These are phyloP conservation scores for Candida frijolesensis DNA, from an alignment of 1,139 yeast genomes.

Conservation along the genomic window DNA sequence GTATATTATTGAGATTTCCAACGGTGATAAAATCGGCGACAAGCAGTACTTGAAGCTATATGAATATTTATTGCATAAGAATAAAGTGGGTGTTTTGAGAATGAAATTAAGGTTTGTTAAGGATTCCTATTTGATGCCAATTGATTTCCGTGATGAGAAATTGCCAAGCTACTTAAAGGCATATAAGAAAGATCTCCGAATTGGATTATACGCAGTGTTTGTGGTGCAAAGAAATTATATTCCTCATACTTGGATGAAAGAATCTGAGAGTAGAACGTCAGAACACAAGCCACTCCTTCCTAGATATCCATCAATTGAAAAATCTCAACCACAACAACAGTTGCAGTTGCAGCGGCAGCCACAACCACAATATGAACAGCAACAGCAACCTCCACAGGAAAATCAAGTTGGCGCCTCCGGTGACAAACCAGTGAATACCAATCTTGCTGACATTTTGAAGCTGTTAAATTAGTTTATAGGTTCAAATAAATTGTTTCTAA, in stretches of 20 bases:
- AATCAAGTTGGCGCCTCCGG: too few relatives aligned
- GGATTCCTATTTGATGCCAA: conserved; percentile 64
- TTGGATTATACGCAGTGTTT: conserved; percentile 46
- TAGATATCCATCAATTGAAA: not conserved
- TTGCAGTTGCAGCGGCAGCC: not conserved
- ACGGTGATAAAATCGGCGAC: conserved; percentile 2
- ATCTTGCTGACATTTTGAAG: not conserved
- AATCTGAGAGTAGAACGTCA: not conserved
- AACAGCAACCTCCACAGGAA: not conserved
- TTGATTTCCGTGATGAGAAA: conserved; percentile 30
- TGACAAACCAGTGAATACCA: too few relatives aligned
- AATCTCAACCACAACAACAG: not conserved
- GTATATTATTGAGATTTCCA: conserved; percentile 47
- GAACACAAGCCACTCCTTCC: not conserved
- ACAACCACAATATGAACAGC: not conserved
- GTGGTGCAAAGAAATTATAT: conserved; percentile 48
- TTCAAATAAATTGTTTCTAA: too few relatives aligned
- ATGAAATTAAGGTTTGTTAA: conserved; percentile 54
- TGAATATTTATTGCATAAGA: conserved; percentile 50
- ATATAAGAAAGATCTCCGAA: conserved; percentile 18
- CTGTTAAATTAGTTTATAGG: not conserved
- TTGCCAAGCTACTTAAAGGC: conserved; percentile 31
- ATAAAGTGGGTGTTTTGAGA: conserved; percentile 62
- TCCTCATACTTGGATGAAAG: conserved; percentile 17
- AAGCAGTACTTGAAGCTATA: conserved; percentile 49